Base-by-base conservation (phyloP, 208 protist species). In the Acanthamoeba sp. region DNA sequence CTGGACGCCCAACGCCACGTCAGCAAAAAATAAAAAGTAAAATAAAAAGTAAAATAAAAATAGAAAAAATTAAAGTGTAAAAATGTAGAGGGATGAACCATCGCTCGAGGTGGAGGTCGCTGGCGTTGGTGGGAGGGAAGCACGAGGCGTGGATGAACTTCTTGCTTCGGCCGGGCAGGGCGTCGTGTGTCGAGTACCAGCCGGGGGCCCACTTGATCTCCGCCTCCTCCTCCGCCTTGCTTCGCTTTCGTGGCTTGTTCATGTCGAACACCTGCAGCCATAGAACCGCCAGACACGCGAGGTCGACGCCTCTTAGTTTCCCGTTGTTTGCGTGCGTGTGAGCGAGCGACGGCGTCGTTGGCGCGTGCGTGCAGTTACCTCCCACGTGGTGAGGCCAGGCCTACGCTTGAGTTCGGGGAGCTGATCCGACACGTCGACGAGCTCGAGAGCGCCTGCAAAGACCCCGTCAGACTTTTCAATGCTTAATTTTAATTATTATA, bases 371-470 rank as follows among this genome's bases (percentile, higher is more conserved):
- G 52, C 64, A 4, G 42, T 1, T 80, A 80, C 89, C 32, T 76
- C 99, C 98, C 98, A 99, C 29, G 87, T 97, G 27, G 95, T 93
- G 62, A 99, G 94, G 64, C 98, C 99, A 0, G 95, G 95, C 0
- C 95, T 88, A 64, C 97, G 98, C 16, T 93, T 93, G 27, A 99
- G 93, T 14, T 95, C 40, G 14, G 98, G 98, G 40, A 98, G 96
- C 85, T 98, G 94, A 1, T 95, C 55, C 32, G 97, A 97, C 5
- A 96, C 97, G 94, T 99, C 98, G 10, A 99, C 97, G 18, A 99
- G 97, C 59, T 94, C 88, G 14, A 97, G 66, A 10, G 78, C 36
- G 24, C 84, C 82, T 71, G 64, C 45, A 50, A 50, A 0, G 18
- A 50, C 12, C 45, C 10, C 10, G 18, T 50, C 2, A n/a, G n/a